Evolutionary conservation across 2,329 filamentous ascomycete species (phyloP).

Genomic region (Talaromyces sp.): DNA sequence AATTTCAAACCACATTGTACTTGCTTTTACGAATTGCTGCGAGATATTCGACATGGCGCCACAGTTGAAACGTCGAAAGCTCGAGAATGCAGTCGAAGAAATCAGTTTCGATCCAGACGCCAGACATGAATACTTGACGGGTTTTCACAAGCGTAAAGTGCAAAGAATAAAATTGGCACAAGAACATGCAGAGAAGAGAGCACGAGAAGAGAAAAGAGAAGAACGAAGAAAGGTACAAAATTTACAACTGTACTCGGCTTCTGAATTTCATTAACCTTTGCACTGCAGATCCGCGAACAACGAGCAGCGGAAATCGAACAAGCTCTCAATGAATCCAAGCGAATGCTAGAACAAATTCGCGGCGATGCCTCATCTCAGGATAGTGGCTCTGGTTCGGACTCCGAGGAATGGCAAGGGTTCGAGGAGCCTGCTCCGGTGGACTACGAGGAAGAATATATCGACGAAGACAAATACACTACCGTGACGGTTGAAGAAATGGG

Average conservation of each 20-base stretch:
- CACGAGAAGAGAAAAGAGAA: slow-evolving; percentile 70
- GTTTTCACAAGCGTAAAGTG: slow-evolving; percentile 93
- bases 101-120: slow-evolving; percentile 79
- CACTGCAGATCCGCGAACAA: slow-evolving; percentile 71
- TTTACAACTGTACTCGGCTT: background rate
- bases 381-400: slow-evolving; percentile 38
- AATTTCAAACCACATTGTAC: background rate
- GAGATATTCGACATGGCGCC: slow-evolving; percentile 48
- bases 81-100: slow-evolving; percentile 63
- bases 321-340: slow-evolving; percentile 74
- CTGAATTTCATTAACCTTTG: background rate
- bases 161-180: slow-evolving; percentile 81
- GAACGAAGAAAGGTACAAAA: slow-evolving; percentile 68
- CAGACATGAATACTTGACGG: slow-evolving; percentile 83
- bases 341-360: slow-evolving; percentile 60
- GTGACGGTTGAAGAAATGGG: slow-evolving; percentile 90
- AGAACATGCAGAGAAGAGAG: slow-evolving; percentile 72
- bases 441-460: slow-evolving; percentile 89
- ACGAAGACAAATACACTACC: slow-evolving; percentile 93
- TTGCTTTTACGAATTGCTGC: background rate
- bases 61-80: slow-evolving; percentile 65
- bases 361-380: slow-evolving; percentile 31
- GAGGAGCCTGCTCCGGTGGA: slow-evolving; percentile 58
- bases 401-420: slow-evolving; percentile 65
- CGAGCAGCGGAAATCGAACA: slow-evolving; percentile 76